These are phyloP conservation scores for Hypoxylon subgilvum DNA, from an alignment of 495 filamentous ascomycete species.

Conservation along the genomic window DNA sequence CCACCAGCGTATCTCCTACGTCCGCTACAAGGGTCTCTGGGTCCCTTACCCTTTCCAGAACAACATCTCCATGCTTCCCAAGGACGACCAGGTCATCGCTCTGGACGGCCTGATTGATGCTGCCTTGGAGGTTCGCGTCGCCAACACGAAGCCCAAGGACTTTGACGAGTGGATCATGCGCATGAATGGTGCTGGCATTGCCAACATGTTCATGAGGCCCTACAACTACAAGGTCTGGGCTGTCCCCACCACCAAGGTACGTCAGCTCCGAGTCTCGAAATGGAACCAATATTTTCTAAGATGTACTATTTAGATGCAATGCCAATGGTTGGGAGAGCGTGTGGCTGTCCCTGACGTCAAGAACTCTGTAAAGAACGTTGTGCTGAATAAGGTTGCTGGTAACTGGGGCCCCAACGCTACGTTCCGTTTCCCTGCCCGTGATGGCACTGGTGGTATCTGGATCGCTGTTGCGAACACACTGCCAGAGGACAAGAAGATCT, in stretches of 20 bases:
- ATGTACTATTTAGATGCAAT: constrained; percentile 85
- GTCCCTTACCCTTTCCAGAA: constrained; percentile 99
- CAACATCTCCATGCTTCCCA: constrained; percentile 98
- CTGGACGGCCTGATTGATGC: constrained; percentile 98
- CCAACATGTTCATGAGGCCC: constrained; percentile 96
- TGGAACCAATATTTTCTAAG: not conserved
- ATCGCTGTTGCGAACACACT: constrained; percentile 94
- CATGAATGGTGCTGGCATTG: constrained; percentile 87
- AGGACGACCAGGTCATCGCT: constrained; percentile 94
- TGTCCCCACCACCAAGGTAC: constrained; percentile 95
- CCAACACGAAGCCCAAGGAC: constrained; percentile 88
- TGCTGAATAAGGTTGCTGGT: constrained; percentile 93
- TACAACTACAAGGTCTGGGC: constrained; percentile 99
- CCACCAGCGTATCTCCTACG: constrained; percentile 98
- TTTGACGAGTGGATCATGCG: constrained; percentile 99
- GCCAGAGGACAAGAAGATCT: constrained; percentile 87
- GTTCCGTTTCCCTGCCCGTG: constrained; percentile 96
- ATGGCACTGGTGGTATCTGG: constrained; percentile 98
- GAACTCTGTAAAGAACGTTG: constrained; percentile 90
- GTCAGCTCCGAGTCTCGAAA: constrained; percentile 10
- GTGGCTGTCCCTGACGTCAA: constrained; percentile 97
- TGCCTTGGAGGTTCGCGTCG: constrained; percentile 79
- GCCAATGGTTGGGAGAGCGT: constrained; percentile 97
- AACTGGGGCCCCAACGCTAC: constrained; percentile 98
- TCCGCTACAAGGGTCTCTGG: constrained; percentile 94